Evolutionary conservation across 169 alveolate genomes (phyloP), one percentile per base, ranked within the genome.

Genomic region (Plasmodium cynomolgi): DNA sequence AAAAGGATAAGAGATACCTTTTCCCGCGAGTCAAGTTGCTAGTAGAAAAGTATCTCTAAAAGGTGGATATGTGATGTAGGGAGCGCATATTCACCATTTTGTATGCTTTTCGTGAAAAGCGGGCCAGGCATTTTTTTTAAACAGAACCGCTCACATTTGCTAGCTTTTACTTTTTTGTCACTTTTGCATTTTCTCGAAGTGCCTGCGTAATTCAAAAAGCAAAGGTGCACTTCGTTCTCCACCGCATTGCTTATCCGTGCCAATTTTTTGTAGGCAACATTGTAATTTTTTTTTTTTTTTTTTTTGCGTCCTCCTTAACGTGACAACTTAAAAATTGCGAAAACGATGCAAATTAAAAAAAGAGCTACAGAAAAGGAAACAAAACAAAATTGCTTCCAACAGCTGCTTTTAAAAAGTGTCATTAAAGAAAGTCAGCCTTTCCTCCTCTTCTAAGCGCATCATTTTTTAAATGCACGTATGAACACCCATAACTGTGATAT

Each of bases 1-100:
- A 86, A 54, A 54, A 77, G 39, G 93, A 79, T 15, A 37, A 86
- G 37, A 84, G 75, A 44, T 71, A 84, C 41, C 6, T 72, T 84
- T 84, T 84, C 50, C 90, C 90, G 71, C 62, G 71, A 6, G 33
- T 73, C 29, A 7, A 56, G 56, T 82, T 37, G 58, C 91, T 71
- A 44, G 75, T 41, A 23, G 44, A 71, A 15, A 9, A 84, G 44
- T 84, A 68, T 56, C 37, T 72, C 20, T 84, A 31, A 72, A 84
- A 34, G 23, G 26, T 31, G 33, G 2, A 23, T 17, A 31, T 39
- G 8, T 15, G 33, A 1, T 80, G 84, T 80, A 68, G 33, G 56
- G 26, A 80, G 34, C 56, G 39, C 17, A 37, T 39, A 41, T 20
- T 72, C 41, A 31, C 23, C 81, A 72, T 13, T 31, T 72, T 72